Base-by-base conservation (phyloP, 495 filamentous ascomycete species). In the Podospora appendiculata region DNA sequence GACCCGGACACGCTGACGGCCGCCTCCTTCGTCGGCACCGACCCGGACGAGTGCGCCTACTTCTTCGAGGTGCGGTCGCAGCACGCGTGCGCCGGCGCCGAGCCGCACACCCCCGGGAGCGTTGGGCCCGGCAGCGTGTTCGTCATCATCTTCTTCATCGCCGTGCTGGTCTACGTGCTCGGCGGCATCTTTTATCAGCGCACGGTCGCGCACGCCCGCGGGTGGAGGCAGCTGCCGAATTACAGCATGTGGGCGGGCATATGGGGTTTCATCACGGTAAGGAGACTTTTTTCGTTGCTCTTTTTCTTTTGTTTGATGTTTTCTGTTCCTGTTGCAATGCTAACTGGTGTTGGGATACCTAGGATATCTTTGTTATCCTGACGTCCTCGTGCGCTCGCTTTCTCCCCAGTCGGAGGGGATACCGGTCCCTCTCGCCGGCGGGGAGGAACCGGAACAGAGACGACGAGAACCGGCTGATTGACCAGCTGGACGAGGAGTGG, bases 161-260 rank as follows among this genome's bases (percentile, higher is more conserved):
- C 90, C 12, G 78, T 94, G 13, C 72, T 89, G 5, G 94, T 90
- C 18, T 99, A 99, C 69, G 66, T 96, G 39, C 72, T 95, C 19
- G 94, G 94, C 51, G 94, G 94, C 58, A 88, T 93, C 61, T 87
- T 95, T 38, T 99, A 97, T 70, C 90, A 96, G 63, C 82, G 94
- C 44, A 94, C 87, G 10, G 94, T 99, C 51, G 88, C 90, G 72
- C 88, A 97, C 64, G 90, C 94, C 50, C 78, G 94, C 34, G 94
- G 94, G 32, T 99, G 91, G 94, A 80, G 87, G 56, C 94, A 97
- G 63, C 76, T 96, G 52, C 94, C 94, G 13, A 96, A 99, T 68
- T 96, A 91, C 72, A 81, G 78, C 53, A 75, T 95, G 47, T 99
- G 94, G 94, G 83, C 88, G 32, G 85, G 88, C n/a, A 86, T 95